These are phyloP conservation scores for Hansfordia pulvinata DNA, from an alignment of 2,329 filamentous ascomycete genomes.

Conservation along the genomic window DNA sequence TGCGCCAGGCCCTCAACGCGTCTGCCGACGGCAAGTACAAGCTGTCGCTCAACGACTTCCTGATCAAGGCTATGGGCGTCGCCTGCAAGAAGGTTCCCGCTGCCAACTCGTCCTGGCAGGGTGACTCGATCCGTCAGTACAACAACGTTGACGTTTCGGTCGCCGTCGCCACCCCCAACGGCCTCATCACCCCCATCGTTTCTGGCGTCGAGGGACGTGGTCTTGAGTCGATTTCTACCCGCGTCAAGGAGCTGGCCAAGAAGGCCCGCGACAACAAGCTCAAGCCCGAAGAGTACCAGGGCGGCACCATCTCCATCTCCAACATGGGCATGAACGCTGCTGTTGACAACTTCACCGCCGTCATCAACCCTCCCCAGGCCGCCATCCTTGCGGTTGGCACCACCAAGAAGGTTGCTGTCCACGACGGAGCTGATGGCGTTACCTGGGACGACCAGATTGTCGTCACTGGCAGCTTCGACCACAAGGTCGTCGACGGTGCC, in stretches of 20 bases:
- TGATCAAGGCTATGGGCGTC: conserved; percentile 87
- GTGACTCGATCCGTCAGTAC: conserved; percentile 83
- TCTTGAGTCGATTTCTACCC: conserved; percentile 72
- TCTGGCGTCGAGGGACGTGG: conserved; percentile 78
- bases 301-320: conserved; percentile 96
- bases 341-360: conserved; percentile 91
- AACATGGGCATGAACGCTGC: conserved; percentile 99
- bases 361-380: conserved; percentile 98
- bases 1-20: conserved; percentile 84
- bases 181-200: conserved; percentile 96
- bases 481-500: conserved; percentile 95
- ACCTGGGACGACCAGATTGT: conserved; percentile 94
- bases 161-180: conserved; percentile 82
- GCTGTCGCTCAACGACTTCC: conserved; percentile 98
- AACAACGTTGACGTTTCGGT: conserved; percentile 90
- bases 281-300: conserved; percentile 99
- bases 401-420: conserved; percentile 87
- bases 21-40: conserved; percentile 89
- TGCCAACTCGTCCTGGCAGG: conserved; percentile 92
- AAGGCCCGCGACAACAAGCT: conserved; percentile 94
- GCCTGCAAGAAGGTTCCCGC: conserved; percentile 88
- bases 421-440: conserved; percentile 74
- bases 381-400: conserved; percentile 91
- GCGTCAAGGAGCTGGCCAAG: conserved; percentile 95
- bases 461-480: conserved; percentile 92